Percentiles rank a stretch among this genome's conserved stretches.
Evolutionary conservation across 106 monocot genomes (phyloP).

Genomic region (Phalaenopsis aphrodite): DNA sequence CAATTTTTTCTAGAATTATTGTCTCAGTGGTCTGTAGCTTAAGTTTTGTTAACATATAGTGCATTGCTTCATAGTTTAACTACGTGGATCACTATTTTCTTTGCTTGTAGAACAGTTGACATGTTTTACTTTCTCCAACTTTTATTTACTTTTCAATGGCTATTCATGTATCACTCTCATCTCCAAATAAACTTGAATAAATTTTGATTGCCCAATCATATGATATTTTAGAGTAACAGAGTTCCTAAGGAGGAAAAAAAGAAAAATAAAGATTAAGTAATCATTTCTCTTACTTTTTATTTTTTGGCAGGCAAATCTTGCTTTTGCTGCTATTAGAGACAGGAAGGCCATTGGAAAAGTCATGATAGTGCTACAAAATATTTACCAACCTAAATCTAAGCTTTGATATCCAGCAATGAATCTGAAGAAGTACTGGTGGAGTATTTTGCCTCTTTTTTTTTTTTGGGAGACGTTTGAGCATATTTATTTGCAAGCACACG

Average conservation of each 20-base stretch:
- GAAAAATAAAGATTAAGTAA: not conserved
- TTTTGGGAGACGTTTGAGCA: no score
- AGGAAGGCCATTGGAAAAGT: slow-evolving; percentile 81
- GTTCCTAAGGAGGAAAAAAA: no score
- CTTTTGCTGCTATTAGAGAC: slow-evolving; percentile 78
- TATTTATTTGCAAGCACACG: no score
- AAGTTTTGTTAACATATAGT: not conserved
- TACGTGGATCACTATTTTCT: no score
- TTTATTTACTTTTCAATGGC: no score
- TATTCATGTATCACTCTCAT: no score
- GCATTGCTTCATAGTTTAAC: no score
- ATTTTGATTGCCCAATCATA: no score
- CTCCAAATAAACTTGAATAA: no score
- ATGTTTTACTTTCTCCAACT: no score
- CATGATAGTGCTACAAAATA: slow-evolving; percentile 46
- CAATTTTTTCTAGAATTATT: not conserved
- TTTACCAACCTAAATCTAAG: slow-evolving; percentile 35
- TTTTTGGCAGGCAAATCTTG: slow-evolving; percentile 75
- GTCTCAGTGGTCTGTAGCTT: not conserved
- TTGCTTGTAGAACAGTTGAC: no score
- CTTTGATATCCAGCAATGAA: slow-evolving; percentile 27
- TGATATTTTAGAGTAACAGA: no score
- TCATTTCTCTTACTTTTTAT: not conserved
- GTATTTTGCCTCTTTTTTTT: not conserved
- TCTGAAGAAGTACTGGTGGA: not conserved